Base-by-base conservation (phyloP, 1,284 basidiomycete species). In the Golubevia sp. region DNA sequence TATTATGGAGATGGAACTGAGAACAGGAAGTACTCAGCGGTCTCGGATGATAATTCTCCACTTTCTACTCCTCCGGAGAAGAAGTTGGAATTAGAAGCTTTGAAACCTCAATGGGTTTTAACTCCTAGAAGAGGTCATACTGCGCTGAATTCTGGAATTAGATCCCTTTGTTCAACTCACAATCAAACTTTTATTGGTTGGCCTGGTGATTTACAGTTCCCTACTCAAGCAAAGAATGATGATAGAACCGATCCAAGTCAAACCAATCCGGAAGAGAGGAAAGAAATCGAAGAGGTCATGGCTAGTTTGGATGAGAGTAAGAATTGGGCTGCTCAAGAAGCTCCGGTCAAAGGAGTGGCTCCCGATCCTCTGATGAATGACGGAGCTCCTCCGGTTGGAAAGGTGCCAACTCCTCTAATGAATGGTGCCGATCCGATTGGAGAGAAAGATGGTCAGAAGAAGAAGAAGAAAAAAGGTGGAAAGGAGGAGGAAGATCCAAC, bases 131-230 rank as follows among this genome's bases (percentile, higher is more conserved):
- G 94, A 62, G 96, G 94, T 23, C 96, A 99, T 84, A 90, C 93
- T 3, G 96, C 96, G 6, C 93, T 99, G 91, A 91, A 96, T 71
- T 92, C 91, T 56, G 96, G 97, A 44, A 94, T 98, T 76, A 89
- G 90, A 62, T 92, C 91, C 2, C 88, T 99, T 52, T 88, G 90
- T 11, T 86, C 89, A 13, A 91, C 91, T 0, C 92, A 96, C 84
- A 90, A 94, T 70, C 93, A 99, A 86, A 85, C 97, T 69, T 89
- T 97, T 76, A 88, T 98, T 54, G 96, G 93, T 26, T 97, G 95
- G 92, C 93, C 92, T 0, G 96, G 95, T 49, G 94, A 97, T 72
- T 88, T 98, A 65, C 84, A 88, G 55, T 84, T 86, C 13, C 78
- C 85, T 8, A 68, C 68, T 13, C 13, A 44, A 44, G 11, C 38